A percentile compares a stretch with the other conserved stretches of the same genome.
phyloP scores from a whole-genome alignment of 2,329 filamentous ascomycete species.

The Macrophomina tecta region DNA sequence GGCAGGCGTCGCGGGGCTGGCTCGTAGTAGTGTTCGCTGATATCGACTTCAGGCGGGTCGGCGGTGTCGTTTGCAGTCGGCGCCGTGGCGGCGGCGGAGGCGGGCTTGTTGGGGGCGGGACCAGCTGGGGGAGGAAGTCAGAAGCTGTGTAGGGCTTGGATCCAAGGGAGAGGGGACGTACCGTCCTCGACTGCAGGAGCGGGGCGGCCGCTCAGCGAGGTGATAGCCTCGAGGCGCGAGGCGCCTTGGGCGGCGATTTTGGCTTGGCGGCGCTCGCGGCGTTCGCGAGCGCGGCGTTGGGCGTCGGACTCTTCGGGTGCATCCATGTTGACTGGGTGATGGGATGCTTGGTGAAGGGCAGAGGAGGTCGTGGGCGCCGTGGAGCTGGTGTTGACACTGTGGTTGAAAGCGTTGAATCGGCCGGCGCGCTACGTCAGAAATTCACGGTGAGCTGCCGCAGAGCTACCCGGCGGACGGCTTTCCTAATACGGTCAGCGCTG shows the following conservation, averaged over 20 bases:
- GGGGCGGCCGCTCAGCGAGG: slow-evolving; percentile 65
- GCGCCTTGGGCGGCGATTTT: slow-evolving; percentile 77
- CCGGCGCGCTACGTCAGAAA: slow-evolving; percentile 20
- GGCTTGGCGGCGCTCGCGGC: slow-evolving; percentile 79
- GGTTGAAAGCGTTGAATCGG: neutral
- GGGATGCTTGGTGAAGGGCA: neutral
- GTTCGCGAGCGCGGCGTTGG: slow-evolving; percentile 69
- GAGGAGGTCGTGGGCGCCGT: neutral
- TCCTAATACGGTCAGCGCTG: neutral
- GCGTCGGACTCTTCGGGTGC: slow-evolving; percentile 46
- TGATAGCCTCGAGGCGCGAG: slow-evolving; percentile 75
- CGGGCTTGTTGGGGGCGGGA: slow-evolving; percentile 31
- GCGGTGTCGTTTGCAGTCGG: slow-evolving; percentile 37
- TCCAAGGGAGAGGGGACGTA: neutral
- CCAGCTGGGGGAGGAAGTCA: neutral
- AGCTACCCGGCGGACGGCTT: neutral
- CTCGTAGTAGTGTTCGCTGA: slow-evolving; percentile 74
- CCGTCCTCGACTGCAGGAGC: slow-evolving; percentile 53
- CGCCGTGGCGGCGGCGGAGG: slow-evolving; percentile 35
- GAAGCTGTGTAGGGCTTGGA: neutral
- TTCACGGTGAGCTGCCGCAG: neutral
- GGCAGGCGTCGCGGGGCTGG: slow-evolving; percentile 54
- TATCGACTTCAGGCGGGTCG: slow-evolving; percentile 77
- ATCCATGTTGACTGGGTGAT: slow-evolving; percentile 3
- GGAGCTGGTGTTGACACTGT: slow-evolving; percentile 8